Evolutionary conservation across 768 basidiomycete species (phyloP), one percentile per base, ranked within the genome.

Genomic region (Mycena haematopus): DNA sequence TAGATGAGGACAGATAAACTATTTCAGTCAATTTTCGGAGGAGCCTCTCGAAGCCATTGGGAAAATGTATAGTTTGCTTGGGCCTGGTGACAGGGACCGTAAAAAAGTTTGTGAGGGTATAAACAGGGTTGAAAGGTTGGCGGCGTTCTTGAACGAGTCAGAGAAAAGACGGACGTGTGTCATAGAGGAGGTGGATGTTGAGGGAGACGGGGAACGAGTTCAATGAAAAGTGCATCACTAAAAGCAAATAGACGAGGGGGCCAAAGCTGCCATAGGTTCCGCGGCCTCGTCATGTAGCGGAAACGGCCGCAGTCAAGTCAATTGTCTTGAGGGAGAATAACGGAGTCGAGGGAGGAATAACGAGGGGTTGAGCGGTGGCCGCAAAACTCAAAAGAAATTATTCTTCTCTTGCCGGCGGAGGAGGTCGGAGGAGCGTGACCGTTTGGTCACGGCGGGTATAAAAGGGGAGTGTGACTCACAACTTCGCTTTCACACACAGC

Each of bases 1-100:
- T 27, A 57, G 55, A 63, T 58, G 31, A 35, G 6, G 9, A 40
- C 44, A 45, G 42, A 63, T 63, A 63, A 58, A 24, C 44, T 62
- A 42, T 56, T 56, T 27, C 29, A 51, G 36, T 62, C 24, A 52
- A 57, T 52, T n/a, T 25, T 45, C 27, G 38, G 44, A 47, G 51
- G 24, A 44, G 55, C 40, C 42, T 55, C 47, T 44, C 24, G 33
- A 52, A 61, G 8, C n/a, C 60, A 29, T 17, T 31, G 13, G 6
- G 40, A 62, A 62, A 60, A 52, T 46, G 42, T 15, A 52, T 24
- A 14, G 24, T 61, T 60, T 17, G 52, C 49, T 11, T 17, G 4
- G 33, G 58, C 33, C 51, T n/a, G n/a, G n/a, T n/a, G n/a, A n/a
- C 36, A 35, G 52, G 22, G 22, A 49, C 22, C 25, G n/a, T 31